Base-by-base conservation (phyloP, 257 asterid species). In the Forsythia viridissima region DNA sequence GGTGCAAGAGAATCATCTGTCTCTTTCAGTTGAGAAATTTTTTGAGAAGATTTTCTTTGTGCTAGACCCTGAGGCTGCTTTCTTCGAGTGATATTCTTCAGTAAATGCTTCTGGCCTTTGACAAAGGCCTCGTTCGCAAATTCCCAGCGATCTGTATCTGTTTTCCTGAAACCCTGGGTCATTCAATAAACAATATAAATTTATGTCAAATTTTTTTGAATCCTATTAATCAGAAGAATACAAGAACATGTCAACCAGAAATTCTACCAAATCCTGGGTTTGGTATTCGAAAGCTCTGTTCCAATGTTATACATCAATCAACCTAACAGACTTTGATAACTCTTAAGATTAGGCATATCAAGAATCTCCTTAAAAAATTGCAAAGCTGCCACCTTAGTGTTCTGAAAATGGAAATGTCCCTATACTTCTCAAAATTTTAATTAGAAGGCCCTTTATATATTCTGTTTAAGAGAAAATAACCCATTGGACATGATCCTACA, bases 111-210 rank as follows among this genome's bases (percentile, higher is more conserved):
- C 79, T 91, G 92, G 44, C 93, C 99, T 86, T 88, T 95, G 72
- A 92, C 73, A 85, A 95, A 95, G 40, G 86, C 86, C 61, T 93
- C 97, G 55, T 95, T 95, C 52, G 93, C 83, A 71, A 95, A 95
- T 77, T 93, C 97, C 96, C 97, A 95, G 41, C 90, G 85, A 83
- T 95, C 99, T 10, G 97, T 90, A 80, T 93, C 99, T 15, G 90
- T 80, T 90, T 95, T 95, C 73, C 87, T 88, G 86, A 95, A 95
- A 72, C 99, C 99, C 98, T 95, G 90, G 61, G 82, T 71, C 68
- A 71, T 24, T 40, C 63, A 73, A 65, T 20, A 71, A 52, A 21
- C 11, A 75, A 44, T 46, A 77, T 74, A 51, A 79, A 77, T 24
- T 44, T 39, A 73, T 46, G 59, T 37, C 40, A 40, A 77, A 55